Base-by-base conservation (phyloP, 2,329 filamentous ascomycete species). In the Penicillium sp. region DNA sequence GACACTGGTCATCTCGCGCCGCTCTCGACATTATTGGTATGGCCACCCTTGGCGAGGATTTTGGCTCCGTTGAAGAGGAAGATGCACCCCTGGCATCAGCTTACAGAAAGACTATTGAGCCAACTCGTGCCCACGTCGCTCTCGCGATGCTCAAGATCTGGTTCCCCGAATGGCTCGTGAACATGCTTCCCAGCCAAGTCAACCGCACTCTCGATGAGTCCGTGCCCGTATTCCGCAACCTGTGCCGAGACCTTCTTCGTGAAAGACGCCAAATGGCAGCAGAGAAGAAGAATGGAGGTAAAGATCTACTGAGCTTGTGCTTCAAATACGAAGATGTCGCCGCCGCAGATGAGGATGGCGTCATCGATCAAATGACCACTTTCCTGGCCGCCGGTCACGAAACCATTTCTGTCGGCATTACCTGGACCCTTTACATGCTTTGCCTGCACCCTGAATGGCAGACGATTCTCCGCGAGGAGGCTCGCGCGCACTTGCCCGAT, bases 1-100 rank as follows among this genome's bases (percentile, higher is more conserved):
- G 37, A 16, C 21, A 51, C 49, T 51, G 49, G 49, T 19, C 49
- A 29, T 51, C 49, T 51, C 49, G 49, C 6, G 33, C 33, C 14
- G 49, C 49, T 39, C 49, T 51, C 16, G 49, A 51, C 26, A 43
- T 51, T 33, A 51, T 51, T 19, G 49, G 49, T 27, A 39, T 51
- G 37, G 49, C 49, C 10, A 43, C 33, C 8, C 4, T 51, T 51
- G 49, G 49, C 3, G 26, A 25, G 26, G 49, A 51, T 19, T 51
- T 51, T 2, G 49, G 49, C 8, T 51, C 49, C 4, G 26, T 51
- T 11, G 13, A 51, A 23, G 10, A 43, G 2, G 49, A 51, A 21
- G 14, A 39, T 42, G 37, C 33, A n/a, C 35, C 49, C n/a, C 31
- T 51, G 33, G 49, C 37, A 21, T 4, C 33, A 13, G 37, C 33